Evolutionary conservation across 2,329 filamentous ascomycete genomes (phyloP).

Genomic region (Gremmenia infestans): DNA sequence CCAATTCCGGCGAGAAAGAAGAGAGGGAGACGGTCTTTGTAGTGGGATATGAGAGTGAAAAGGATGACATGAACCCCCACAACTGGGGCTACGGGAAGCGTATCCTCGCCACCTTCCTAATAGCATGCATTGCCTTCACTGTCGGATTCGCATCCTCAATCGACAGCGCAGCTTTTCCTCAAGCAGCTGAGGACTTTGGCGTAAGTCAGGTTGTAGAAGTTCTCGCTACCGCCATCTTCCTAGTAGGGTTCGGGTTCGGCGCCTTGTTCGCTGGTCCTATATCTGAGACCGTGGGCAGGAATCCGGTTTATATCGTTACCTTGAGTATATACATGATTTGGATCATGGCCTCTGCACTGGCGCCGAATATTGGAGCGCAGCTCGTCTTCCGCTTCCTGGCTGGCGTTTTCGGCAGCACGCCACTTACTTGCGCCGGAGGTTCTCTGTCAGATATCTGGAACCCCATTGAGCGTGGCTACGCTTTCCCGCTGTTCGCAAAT

Average conservation of each 20-base stretch:
- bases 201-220: slow-evolving; percentile 47
- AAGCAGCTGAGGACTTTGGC: slow-evolving; percentile 41
- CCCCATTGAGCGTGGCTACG: slow-evolving; percentile 27
- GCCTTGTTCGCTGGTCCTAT: slow-evolving; percentile 35
- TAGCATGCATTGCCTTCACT: slow-evolving; percentile 44
- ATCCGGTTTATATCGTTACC: slow-evolving; percentile 36
- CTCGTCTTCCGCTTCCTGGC: slow-evolving; percentile 18
- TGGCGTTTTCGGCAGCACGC: slow-evolving; percentile 16
- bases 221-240: slow-evolving; percentile 39
- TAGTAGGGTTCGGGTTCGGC: slow-evolving; percentile 35
- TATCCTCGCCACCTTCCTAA: slow-evolving; percentile 37
- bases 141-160: slow-evolving; percentile 49
- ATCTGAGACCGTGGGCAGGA: slow-evolving; percentile 38
- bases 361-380: slow-evolving; percentile 14
- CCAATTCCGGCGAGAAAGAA: background rate
- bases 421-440: slow-evolving; percentile 8
- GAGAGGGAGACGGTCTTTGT: slow-evolving; percentile 32
- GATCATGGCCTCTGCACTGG: slow-evolving; percentile 39
- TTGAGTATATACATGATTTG: slow-evolving; percentile 41
- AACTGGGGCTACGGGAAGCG: slow-evolving; percentile 35
- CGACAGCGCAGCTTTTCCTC: slow-evolving; percentile 43
- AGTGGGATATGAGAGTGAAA: slow-evolving; percentile 36
- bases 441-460: slow-evolving; percentile 37
- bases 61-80: slow-evolving; percentile 36
- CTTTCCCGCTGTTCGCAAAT: slow-evolving; percentile 27